These are phyloP conservation scores for Pseudocercospora musae DNA, from an alignment of 2,329 filamentous ascomycete genomes.

Conservation along the genomic window DNA sequence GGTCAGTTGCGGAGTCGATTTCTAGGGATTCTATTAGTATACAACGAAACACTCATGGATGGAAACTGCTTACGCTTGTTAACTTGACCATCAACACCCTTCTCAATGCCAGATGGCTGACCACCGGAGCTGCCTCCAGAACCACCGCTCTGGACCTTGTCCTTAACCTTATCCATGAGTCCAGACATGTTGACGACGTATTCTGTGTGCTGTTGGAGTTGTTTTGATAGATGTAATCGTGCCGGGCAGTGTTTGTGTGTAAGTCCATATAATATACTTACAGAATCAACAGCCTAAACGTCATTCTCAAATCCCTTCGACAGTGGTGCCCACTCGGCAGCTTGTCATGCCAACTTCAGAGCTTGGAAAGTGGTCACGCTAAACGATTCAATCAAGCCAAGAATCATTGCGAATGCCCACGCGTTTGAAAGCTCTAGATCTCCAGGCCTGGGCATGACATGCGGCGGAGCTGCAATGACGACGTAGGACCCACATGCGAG, in stretches of 20 bases:
- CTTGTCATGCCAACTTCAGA: slow-evolving; percentile 9
- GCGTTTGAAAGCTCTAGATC: neutral
- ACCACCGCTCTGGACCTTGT: slow-evolving; percentile 18
- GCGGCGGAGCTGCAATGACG: neutral
- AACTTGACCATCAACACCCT: slow-evolving; percentile 17
- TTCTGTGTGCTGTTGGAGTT: no score
- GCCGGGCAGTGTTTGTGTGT: no score
- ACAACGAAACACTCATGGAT: neutral
- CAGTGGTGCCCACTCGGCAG: slow-evolving; percentile 6
- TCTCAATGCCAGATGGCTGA: slow-evolving; percentile 15
- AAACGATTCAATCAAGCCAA: neutral
- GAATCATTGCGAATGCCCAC: neutral
- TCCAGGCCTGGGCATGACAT: neutral
- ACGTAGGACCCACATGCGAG: neutral
- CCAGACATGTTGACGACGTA: no score
- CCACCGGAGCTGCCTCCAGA: slow-evolving; percentile 5
- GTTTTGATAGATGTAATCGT: no score
- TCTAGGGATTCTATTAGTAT: slow-evolving; percentile 2
- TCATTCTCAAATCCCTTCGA: slow-evolving; percentile 2
- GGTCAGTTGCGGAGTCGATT: slow-evolving; percentile 24
- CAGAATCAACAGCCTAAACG: neutral
- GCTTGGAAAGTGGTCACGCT: neutral
- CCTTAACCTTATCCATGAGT: slow-evolving; percentile 27
- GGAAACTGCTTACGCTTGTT: slow-evolving; percentile 13
- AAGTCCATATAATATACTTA: neutral